phyloP scores from a whole-genome alignment of 1,284 basidiomycete species.

The Boletus albobrunnescens region DNA sequence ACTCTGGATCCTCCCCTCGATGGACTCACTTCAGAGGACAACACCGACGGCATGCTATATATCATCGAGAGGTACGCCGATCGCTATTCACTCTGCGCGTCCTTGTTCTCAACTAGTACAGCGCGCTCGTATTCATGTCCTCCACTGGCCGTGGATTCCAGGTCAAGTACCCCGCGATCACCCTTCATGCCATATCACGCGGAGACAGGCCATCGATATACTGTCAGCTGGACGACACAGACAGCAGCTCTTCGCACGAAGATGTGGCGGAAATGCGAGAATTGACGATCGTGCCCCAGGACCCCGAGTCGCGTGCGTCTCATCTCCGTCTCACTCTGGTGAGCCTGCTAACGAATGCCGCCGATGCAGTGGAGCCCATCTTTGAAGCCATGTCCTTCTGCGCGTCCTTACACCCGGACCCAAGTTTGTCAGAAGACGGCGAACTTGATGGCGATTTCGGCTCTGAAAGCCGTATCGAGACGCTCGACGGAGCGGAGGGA shows the following conservation, averaged over 20 bases:
- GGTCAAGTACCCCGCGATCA: constrained; percentile 80
- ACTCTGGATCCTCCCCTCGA: constrained; percentile 64
- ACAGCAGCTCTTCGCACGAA: constrained; percentile 28
- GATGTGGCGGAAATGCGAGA: constrained; percentile 64
- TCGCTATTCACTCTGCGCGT: constrained; percentile 20
- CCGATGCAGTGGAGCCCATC: constrained; percentile 69
- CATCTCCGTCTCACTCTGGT: not conserved
- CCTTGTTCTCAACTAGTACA: constrained; percentile 34
- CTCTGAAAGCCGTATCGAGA: constrained; percentile 53
- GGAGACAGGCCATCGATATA: constrained; percentile 72
- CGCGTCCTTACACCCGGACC: constrained; percentile 86
- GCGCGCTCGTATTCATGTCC: constrained; percentile 76
- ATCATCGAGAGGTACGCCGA: constrained; percentile 72
- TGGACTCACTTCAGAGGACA: constrained; percentile 49
- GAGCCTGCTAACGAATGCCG: constrained; percentile 1
- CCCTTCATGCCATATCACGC: constrained; percentile 84
- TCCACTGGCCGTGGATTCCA: constrained; percentile 66
- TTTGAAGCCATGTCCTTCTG: constrained; percentile 87
- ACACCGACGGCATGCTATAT: constrained; percentile 63
- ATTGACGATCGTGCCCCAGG: constrained; percentile 66
- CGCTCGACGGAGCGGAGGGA: constrained; percentile 55
- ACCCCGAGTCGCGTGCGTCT: constrained; percentile 55
- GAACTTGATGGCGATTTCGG: constrained; percentile 60
- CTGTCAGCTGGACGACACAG: constrained; percentile 79
- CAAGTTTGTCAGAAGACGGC: constrained; percentile 51